A percentile compares a stretch with the other conserved stretches of the same genome.
These are phyloP conservation scores for Globisporangium nunn DNA, from an alignment of 352 stramenopile genomes.

Conservation along the genomic window DNA sequence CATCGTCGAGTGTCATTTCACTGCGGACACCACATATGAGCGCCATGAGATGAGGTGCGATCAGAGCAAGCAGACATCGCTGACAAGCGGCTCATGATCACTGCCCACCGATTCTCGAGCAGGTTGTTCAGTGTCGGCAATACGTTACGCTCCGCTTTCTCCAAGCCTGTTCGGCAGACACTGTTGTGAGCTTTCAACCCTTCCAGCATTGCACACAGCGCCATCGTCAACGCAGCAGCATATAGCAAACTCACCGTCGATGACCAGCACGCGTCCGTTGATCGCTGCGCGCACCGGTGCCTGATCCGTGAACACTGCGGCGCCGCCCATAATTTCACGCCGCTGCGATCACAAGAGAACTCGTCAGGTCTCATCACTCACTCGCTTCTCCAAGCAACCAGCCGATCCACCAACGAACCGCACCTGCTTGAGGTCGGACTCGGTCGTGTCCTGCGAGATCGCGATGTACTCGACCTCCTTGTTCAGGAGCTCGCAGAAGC, in stretches of 20 bases:
- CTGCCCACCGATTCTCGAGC: slow-evolving; percentile 86
- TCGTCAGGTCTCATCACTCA: background rate
- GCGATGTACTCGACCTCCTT: slow-evolving; percentile 87
- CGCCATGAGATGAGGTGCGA: background rate
- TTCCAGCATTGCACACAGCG: background rate
- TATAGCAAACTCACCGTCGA: slow-evolving; percentile 77
- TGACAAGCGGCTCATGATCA: background rate
- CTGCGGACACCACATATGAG: slow-evolving; percentile 10
- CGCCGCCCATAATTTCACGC: slow-evolving; percentile 61
- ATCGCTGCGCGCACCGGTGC: slow-evolving; percentile 92
- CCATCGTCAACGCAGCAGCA: background rate
- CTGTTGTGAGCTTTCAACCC: background rate
- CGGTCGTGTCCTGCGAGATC: slow-evolving; percentile 92
- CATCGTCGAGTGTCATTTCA: slow-evolving; percentile 94
- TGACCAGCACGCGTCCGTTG: slow-evolving; percentile 88
- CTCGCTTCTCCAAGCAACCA: background rate
- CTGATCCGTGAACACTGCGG: slow-evolving; percentile 86
- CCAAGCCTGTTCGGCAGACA: slow-evolving; percentile 48
- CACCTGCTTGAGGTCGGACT: slow-evolving; percentile 89
- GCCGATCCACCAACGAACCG: too few species aligned
- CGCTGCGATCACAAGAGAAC: slow-evolving; percentile 18
- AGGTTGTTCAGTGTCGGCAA: slow-evolving; percentile 97
- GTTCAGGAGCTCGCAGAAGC: slow-evolving; percentile 81
- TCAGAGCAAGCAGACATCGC: background rate
- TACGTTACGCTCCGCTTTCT: slow-evolving; percentile 95